A percentile compares a stretch with the other conserved stretches of the same genome.
phyloP scores from a whole-genome alignment of 768 basidiomycete genomes.

The Sporobolomyces roseus region DNA sequence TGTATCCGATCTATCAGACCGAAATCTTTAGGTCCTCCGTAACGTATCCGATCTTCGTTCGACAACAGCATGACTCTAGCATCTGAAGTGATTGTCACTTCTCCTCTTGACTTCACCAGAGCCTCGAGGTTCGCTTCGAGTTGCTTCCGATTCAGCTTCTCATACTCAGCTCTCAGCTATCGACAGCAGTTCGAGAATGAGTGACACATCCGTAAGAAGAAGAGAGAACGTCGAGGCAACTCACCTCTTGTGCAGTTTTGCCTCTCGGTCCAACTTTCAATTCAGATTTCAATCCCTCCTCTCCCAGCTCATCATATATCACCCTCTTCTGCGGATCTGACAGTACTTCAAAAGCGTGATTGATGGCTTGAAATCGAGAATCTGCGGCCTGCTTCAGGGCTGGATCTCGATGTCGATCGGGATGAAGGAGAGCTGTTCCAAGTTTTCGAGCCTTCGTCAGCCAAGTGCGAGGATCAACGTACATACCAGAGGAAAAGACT shows the following conservation, averaged over 20 bases:
- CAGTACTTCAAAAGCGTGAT: conserved; percentile 78
- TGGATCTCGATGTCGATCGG: conserved; percentile 71
- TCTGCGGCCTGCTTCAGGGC: conserved; percentile 60
- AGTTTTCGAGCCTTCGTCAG: too few relatives aligned
- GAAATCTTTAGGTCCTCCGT: conserved; percentile 17
- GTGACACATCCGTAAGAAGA: too few relatives aligned
- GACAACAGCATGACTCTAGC: conserved; percentile 30
- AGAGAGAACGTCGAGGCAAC: too few relatives aligned
- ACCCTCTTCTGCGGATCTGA: conserved; percentile 60
- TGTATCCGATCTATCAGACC: conserved; percentile 4
- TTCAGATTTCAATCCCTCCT: conserved; percentile 49
- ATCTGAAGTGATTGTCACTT: conserved; percentile 35
- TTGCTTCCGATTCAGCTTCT: conserved; percentile 33
- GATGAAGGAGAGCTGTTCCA: conserved; percentile 65
- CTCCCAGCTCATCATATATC: conserved; percentile 71
- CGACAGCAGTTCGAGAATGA: neutral
- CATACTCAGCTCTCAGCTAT: conserved; percentile 43
- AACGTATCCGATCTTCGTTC: conserved; percentile 17
- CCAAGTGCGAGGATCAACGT: neutral
- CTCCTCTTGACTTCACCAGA: conserved; percentile 40
- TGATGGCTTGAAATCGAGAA: conserved; percentile 67
- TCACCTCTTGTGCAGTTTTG: conserved; percentile 48
- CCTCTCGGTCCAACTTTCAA: conserved; percentile 50
- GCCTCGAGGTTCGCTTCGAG: conserved; percentile 40
- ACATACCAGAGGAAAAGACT: neutral